phyloP scores from a whole-genome alignment of 2,329 filamentous ascomycete species.

The Stylonectria norvegica region DNA sequence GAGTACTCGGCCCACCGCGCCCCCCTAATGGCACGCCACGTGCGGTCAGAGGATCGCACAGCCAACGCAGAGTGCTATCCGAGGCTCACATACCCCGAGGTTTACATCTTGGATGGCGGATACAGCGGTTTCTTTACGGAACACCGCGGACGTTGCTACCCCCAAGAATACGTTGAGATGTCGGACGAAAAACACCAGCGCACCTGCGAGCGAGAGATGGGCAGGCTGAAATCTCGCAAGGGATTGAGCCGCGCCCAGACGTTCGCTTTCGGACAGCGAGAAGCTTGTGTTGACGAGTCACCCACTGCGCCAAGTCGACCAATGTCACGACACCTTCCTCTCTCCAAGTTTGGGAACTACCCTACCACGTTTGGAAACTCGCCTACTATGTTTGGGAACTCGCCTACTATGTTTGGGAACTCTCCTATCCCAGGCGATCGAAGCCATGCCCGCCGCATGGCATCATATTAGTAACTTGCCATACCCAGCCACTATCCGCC shows the following conservation, averaged over 20 bases:
- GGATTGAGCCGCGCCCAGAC: conserved; percentile 87
- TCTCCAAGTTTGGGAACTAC: conserved; percentile 44
- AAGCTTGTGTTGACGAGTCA: conserved; percentile 54
- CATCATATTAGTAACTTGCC: conserved; percentile 52
- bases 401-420: conserved; percentile 45
- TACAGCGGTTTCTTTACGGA: conserved; percentile 90
- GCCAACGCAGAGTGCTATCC: conserved; percentile 86
- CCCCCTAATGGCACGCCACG: conserved; percentile 91
- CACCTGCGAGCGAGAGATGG: conserved; percentile 92
- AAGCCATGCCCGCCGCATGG: conserved; percentile 57
- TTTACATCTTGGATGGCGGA: conserved; percentile 94
- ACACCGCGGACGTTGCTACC: conserved; percentile 78
- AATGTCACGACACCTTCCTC: conserved; percentile 35
- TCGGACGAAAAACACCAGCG: conserved; percentile 84
- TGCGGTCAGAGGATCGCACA: conserved; percentile 83
- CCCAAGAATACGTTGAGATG: conserved; percentile 97
- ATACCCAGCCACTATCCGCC: conserved; percentile 24
- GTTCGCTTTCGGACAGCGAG: conserved; percentile 85
- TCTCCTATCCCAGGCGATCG: conserved; percentile 48
- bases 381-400: conserved; percentile 46
- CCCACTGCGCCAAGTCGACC: conserved; percentile 52
- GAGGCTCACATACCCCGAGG: conserved; percentile 86
- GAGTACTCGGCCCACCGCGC: conserved; percentile 97
- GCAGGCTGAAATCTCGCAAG: conserved; percentile 83
- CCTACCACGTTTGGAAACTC: conserved; percentile 47